Evolutionary conservation across 2,329 filamentous ascomycete species (phyloP), one percentile per base, ranked within the genome.

Genomic region (Phaeosphaeriaceae sp.): DNA sequence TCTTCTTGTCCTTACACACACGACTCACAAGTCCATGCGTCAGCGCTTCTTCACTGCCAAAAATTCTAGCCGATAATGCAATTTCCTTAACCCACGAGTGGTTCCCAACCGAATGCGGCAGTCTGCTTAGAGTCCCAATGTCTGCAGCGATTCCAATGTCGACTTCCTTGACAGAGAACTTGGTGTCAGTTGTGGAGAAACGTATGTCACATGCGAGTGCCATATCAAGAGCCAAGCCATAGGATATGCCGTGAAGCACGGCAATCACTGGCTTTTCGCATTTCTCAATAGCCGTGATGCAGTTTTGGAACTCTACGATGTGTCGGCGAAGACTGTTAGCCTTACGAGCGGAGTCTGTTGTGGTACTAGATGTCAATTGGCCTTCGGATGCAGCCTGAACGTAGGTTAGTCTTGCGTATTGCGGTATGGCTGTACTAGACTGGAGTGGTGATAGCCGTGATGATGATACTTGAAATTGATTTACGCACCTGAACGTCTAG

Each of bases 61-160:
- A 94, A 52, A 86, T 78, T 29, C 90, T 79, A 21, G 88, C 90
- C 2, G 86, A 85, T 49, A 92, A 73, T 56, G 83, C 84, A 6
- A 94, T 86, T 30, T 94, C 90, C 72, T 92, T 92, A 39, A 92
- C 85, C 88, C 89, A 94, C 15, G 84, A 86, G 60, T 81, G 77
- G 54, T 80, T 87, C 2, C 87, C 86, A 3, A 91, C 87, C 23
- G 87, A 77, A 69, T 90, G 90, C 38, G 89, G 89, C 33, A 93
- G 79, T 1, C 89, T 83, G 0, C 84, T 83, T 11, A 92, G 78
- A 1, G 88, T 91, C 39, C 89, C 89, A 39, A 93, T 86, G 65
- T 93, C 89, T 18, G 89, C 89, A 0, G 89, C 89, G 41, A 93
- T 75, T 2, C 89, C 89, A 54, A 93, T 90, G 66, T 92, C 89